Conservation (phyloP, 2,329 filamentous ascomycete genomes). For the Xylaria digitata region DNA sequence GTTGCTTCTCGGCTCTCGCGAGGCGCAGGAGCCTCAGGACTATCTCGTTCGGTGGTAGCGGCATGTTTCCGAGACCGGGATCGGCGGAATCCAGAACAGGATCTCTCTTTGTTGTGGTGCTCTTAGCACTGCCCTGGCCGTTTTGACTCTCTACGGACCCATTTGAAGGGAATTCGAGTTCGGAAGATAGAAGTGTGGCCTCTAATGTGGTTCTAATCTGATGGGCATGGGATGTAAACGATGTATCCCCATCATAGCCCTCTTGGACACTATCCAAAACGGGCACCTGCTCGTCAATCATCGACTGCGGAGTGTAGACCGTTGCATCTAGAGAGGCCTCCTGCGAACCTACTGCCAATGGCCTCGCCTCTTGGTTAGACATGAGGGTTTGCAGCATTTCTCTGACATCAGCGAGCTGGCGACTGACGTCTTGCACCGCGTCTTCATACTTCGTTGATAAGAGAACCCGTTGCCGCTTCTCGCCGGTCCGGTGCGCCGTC, state of each 20-base stretch:
- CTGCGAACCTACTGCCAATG: not conserved
- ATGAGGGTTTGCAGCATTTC: conserved; percentile 44
- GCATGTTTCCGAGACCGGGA: conserved; percentile 34
- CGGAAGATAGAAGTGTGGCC: conserved; percentile 40
- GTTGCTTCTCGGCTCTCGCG: conserved; percentile 42
- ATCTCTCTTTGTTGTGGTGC: conserved; percentile 2
- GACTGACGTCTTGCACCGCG: conserved; percentile 47
- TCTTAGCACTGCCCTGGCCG: conserved; percentile 12
- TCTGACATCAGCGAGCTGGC: conserved; percentile 45
- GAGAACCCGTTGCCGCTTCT: conserved; percentile 50
- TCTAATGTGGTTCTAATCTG: conserved; percentile 41
- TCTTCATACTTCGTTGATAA: conserved; percentile 49
- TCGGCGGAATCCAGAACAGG: conserved; percentile 24
- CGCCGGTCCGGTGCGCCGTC: conserved; percentile 39
- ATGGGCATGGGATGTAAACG: conserved; percentile 46
- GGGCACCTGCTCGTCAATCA: conserved; percentile 47
- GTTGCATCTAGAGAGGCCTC: conserved; percentile 15
- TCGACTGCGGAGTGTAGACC: conserved; percentile 40
- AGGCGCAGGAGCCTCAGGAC: conserved; percentile 47
- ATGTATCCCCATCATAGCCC: conserved; percentile 46
- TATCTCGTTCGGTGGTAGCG: conserved; percentile 45
- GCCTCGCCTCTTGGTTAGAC: conserved; percentile 29
- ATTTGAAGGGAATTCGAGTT: conserved; percentile 34
- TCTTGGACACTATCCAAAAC: conserved; percentile 41
- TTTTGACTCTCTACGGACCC: conserved; percentile 16